Conservation (phyloP, 768 basidiomycete species). For the Hygrophorus pudorinus region DNA sequence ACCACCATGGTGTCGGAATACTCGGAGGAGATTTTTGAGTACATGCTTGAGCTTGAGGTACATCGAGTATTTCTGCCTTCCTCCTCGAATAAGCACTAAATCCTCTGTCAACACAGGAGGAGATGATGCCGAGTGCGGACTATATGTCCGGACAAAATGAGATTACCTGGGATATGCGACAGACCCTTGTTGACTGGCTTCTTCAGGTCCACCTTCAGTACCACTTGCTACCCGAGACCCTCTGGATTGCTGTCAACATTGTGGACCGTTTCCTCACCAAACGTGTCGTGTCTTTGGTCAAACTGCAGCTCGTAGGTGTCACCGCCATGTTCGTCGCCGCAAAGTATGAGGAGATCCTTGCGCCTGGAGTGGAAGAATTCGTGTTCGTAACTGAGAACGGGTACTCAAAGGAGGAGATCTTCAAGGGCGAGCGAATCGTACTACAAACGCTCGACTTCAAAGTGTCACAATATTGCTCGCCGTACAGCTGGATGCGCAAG, state of each 20-base stretch:
- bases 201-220: constrained; percentile 96
- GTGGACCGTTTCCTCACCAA: constrained; percentile 88
- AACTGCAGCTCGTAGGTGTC: constrained; percentile 93
- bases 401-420: constrained; percentile 89
- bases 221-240: constrained; percentile 97
- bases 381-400: constrained; percentile 97
- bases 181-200: constrained; percentile 96
- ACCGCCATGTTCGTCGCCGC: constrained; percentile 99
- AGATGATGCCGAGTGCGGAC: constrained; percentile 82
- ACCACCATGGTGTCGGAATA: constrained; percentile 98
- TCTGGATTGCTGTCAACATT: constrained; percentile 98
- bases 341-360: constrained; percentile 98
- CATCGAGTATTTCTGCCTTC: constrained; percentile 14
- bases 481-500: constrained; percentile 97
- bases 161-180: constrained; percentile 90
- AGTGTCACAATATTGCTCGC: constrained; percentile 95
- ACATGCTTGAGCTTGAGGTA: constrained; percentile 93
- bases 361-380: constrained; percentile 95
- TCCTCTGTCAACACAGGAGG: constrained; percentile 40
- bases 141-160: constrained; percentile 94
- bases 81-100: constrained; percentile 5
- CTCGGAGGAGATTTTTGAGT: constrained; percentile 94
- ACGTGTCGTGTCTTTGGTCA: constrained; percentile 79
- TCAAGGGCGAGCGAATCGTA: constrained; percentile 96
- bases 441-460: constrained; percentile 92